Percentiles rank a stretch among this genome's conserved stretches.
These are phyloP conservation scores for Zasmidium cellare DNA, from an alignment of 2,329 filamentous ascomycete genomes.

Conservation along the genomic window DNA sequence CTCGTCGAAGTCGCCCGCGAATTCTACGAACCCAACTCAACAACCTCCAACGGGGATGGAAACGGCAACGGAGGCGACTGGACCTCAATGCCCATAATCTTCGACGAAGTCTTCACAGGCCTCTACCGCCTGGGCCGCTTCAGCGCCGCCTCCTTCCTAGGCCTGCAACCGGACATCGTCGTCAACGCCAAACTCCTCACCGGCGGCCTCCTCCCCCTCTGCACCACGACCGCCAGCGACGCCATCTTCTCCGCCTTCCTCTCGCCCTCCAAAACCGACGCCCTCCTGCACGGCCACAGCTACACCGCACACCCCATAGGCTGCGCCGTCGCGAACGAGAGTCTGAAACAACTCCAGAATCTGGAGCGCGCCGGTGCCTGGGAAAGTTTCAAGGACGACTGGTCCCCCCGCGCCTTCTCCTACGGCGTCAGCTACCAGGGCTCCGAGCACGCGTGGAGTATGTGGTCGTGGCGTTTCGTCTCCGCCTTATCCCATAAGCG, in stretches of 20 bases:
- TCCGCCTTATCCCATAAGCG: conserved; percentile 56
- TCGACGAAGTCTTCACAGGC: conserved; percentile 87
- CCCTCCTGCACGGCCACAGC: conserved; percentile 79
- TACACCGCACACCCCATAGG: conserved; percentile 84
- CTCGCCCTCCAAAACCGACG: conserved; percentile 73
- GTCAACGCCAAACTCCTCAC: conserved; percentile 84
- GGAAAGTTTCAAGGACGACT: conserved; percentile 56
- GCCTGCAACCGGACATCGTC: conserved; percentile 69
- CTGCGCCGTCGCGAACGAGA: conserved; percentile 73
- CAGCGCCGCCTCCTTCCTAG: conserved; percentile 69
- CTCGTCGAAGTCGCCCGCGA: conserved; percentile 67
- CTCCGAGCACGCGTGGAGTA: conserved; percentile 59
- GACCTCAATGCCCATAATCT: conserved; percentile 75
- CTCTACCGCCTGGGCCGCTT: conserved; percentile 77
- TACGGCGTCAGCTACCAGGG: conserved; percentile 7
- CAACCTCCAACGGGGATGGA: not conserved
- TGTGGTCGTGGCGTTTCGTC: conserved; percentile 67
- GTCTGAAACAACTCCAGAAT: conserved; percentile 58
- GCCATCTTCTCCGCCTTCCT: conserved; percentile 71
- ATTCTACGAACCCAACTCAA: conserved; percentile 11
- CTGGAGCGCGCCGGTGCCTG: conserved; percentile 61
- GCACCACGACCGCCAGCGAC: conserved; percentile 72
- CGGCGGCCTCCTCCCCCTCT: conserved; percentile 75
- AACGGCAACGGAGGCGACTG: conserved; percentile 47
- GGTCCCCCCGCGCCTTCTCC: conserved; percentile 35